phyloP scores from a whole-genome alignment of 2,329 filamentous ascomycete species.

The Didymosphaeria variabile region DNA sequence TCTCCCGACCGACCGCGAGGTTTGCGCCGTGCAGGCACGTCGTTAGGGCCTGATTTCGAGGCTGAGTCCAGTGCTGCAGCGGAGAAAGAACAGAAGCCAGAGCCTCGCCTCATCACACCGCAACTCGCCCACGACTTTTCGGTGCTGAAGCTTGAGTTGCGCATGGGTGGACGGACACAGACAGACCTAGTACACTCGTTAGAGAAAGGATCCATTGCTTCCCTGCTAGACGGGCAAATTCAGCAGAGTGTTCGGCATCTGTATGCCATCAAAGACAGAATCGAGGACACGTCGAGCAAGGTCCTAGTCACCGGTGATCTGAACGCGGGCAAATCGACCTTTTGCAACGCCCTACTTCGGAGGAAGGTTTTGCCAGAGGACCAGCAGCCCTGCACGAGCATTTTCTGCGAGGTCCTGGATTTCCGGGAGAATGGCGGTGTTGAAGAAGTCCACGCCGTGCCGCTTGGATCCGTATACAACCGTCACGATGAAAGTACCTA shows the following conservation, averaged over 20 bases:
- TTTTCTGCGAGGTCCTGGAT: conserved; percentile 97
- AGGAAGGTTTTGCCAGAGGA: conserved; percentile 95
- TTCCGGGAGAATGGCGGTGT: conserved; percentile 87
- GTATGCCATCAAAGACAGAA: conserved; percentile 84
- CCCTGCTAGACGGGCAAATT: conserved; percentile 92
- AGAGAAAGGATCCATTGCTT: conserved; percentile 89
- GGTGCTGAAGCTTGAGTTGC: conserved; percentile 91
- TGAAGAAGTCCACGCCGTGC: conserved; percentile 95
- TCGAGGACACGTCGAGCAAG: conserved; percentile 97
- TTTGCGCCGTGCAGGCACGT: conserved; percentile 77
- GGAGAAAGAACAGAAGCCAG: conserved; percentile 68
- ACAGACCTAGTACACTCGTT: conserved; percentile 92
- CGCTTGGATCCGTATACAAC: conserved; percentile 80
- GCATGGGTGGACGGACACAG: conserved; percentile 86
- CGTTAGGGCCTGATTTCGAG: conserved; percentile 63
- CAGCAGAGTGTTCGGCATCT: conserved; percentile 92
- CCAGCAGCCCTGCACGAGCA: conserved; percentile 96
- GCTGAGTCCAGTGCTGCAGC: conserved; percentile 78
- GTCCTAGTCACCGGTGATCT: conserved; percentile 94
- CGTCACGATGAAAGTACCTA: conserved; percentile 94
- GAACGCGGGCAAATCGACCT: conserved; percentile 98
- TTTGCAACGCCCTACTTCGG: conserved; percentile 95
- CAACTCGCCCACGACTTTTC: conserved; percentile 97
- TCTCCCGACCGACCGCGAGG: conserved; percentile 59
- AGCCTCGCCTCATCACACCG: conserved; percentile 86